These are phyloP conservation scores for Neckera pumila DNA, from an alignment of 225 moss, liverwort and hornwort species.

Conservation along the genomic window DNA sequence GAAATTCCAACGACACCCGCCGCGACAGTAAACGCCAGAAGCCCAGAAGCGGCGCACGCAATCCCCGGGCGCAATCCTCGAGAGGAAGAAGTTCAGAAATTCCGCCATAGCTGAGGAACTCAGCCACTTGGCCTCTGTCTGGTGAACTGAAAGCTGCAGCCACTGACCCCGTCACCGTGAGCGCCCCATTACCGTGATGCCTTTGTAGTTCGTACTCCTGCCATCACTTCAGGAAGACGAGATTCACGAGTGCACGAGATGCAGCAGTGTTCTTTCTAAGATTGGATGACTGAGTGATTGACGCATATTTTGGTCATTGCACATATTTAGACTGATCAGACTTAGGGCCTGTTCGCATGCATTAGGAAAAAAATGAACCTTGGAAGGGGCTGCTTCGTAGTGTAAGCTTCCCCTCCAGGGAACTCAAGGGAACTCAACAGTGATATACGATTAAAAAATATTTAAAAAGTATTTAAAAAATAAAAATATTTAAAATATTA, in stretches of 20 bases:
- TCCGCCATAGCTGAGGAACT: not conserved
- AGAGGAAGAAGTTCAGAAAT: not conserved
- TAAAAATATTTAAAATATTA: no score
- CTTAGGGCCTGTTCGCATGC: no score
- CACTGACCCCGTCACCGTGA: not conserved
- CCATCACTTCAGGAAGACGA: not conserved
- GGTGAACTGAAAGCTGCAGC: not conserved
- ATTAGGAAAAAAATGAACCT: no score
- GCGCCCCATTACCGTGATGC: not conserved
- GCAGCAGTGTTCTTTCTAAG: not conserved
- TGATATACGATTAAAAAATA: no score
- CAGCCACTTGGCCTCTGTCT: not conserved
- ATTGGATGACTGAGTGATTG: not conserved
- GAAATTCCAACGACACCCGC: not conserved
- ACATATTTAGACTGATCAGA: not conserved
- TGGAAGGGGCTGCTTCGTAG: no score
- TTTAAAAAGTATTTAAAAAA: no score
- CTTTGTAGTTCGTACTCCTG: not conserved
- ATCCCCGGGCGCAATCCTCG: not conserved
- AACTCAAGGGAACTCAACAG: no score
- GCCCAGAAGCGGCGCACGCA: not conserved
- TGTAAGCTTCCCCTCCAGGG: no score
- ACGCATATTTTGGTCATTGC: not conserved
- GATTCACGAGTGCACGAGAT: not conserved
- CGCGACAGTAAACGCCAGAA: not conserved